Evolutionary conservation across 1,284 basidiomycete species (phyloP).

Genomic region (Cronartium quercuum): DNA sequence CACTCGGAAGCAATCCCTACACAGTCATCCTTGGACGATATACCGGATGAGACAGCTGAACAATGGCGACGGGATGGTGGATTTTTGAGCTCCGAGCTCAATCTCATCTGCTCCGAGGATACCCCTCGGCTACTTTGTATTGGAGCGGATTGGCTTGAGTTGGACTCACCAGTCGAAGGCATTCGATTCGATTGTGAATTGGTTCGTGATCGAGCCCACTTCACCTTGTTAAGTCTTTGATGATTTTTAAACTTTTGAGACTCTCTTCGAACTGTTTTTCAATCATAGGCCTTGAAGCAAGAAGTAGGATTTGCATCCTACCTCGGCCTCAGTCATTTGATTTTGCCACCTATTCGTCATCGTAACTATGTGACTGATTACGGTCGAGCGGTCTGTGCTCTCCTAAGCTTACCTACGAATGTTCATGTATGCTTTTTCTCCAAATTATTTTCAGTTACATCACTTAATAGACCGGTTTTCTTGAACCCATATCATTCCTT

Average conservation of each 20-base stretch:
- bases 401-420: constrained; percentile 57
- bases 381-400: constrained; percentile 76
- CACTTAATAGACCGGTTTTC: constrained; percentile 40
- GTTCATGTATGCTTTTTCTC: constrained; percentile 40
- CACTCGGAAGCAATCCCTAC: constrained; percentile 31
- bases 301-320: constrained; percentile 90
- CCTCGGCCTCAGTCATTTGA: constrained; percentile 72
- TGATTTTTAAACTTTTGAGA: constrained; percentile 4
- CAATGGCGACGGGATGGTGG: constrained; percentile 41
- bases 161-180: constrained; percentile 88
- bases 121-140: constrained; percentile 56
- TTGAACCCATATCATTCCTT: background rate
- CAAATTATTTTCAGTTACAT: constrained; percentile 42
- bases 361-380: constrained; percentile 80
- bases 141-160: constrained; percentile 86
- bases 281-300: constrained; percentile 73
- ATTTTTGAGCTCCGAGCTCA: constrained; percentile 42
- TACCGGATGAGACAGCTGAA: constrained; percentile 37
- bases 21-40: constrained; percentile 40
- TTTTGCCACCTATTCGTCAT: constrained; percentile 85
- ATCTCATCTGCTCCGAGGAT: constrained; percentile 4
- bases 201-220: constrained; percentile 53
- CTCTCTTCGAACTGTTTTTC: background rate
- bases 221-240: constrained; percentile 6
- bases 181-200: constrained; percentile 93